A percentile compares a stretch with the other conserved stretches of the same genome.
These are phyloP conservation scores for Xylariaceae sp. DNA, from an alignment of 2,329 filamentous ascomycete genomes.

Conservation along the genomic window DNA sequence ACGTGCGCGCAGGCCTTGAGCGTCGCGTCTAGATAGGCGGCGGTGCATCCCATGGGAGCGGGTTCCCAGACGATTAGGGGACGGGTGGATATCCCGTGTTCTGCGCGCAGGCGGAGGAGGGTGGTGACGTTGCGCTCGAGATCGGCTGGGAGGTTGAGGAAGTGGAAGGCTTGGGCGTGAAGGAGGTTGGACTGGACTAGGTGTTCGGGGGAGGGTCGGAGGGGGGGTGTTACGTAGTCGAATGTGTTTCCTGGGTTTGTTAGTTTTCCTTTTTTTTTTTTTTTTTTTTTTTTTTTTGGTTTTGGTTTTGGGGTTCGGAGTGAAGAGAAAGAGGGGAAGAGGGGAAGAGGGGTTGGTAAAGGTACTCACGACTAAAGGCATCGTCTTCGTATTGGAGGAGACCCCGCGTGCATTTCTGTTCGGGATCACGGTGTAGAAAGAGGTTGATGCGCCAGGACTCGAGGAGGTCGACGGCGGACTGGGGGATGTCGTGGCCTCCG, in stretches of 20 bases:
- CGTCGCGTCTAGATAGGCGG: neutral
- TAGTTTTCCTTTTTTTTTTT: neutral
- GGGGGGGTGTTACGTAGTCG: conserved; percentile 4
- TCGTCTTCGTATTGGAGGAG: conserved; percentile 12
- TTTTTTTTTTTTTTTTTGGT: no score
- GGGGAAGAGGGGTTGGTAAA: neutral
- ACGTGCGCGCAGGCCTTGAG: conserved; percentile 1
- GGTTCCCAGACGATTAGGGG: conserved; percentile 14
- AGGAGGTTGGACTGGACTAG: neutral
- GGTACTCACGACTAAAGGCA: conserved; percentile 4
- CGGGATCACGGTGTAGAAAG: neutral
- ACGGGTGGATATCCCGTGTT: conserved; percentile 2
- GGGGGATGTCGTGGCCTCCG: conserved; percentile 8
- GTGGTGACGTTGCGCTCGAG: conserved; percentile 2
- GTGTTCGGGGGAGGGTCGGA: conserved; percentile 3
- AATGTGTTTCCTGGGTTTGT: conserved; percentile 8
- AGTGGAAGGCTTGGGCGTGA: conserved; percentile 6
- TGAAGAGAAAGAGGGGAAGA: no score
- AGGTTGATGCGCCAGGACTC: conserved; percentile 9
- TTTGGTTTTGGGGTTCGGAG: no score
- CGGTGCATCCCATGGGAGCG: conserved; percentile 8
- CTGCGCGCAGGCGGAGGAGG: conserved; percentile 6
- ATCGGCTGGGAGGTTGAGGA: conserved; percentile 7
- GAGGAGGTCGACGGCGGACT: conserved; percentile 2
- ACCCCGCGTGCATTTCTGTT: conserved; percentile 8